Evolutionary conservation across 139 green algal genomes (phyloP).

Genomic region (Chlorella sp.): DNA sequence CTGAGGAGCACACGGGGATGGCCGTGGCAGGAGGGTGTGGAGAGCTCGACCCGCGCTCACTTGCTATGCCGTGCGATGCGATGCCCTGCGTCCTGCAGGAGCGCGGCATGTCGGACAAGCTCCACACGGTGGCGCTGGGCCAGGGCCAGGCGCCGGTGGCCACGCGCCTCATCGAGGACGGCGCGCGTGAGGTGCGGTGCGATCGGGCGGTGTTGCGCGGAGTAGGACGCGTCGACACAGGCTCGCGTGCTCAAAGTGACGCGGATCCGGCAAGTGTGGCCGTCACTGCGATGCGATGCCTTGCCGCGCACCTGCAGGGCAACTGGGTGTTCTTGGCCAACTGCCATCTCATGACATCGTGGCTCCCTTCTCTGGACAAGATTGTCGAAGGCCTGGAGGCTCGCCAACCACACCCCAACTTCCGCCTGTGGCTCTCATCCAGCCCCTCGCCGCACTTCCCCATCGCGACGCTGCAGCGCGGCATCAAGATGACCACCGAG

Average conservation of each 20-base stretch:
- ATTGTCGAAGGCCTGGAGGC: slow-evolving; percentile 68
- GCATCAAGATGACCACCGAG: slow-evolving; percentile 89
- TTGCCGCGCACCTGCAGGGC: too few species aligned
- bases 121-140: slow-evolving; percentile 70
- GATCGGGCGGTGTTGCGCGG: too few species aligned
- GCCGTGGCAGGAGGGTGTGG: not conserved
- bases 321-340: slow-evolving; percentile 89
- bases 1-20: slow-evolving; percentile 2
- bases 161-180: slow-evolving; percentile 72
- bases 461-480: slow-evolving; percentile 77
- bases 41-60: not conserved
- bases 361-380: slow-evolving; percentile 81
- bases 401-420: slow-evolving; percentile 24
- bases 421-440: slow-evolving; percentile 81
- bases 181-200: slow-evolving; percentile 38
- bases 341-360: slow-evolving; percentile 86
- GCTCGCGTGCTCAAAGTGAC: too few species aligned
- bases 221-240: too few species aligned
- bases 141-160: slow-evolving; percentile 72
- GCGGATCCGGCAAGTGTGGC: too few species aligned
- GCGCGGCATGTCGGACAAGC: slow-evolving; percentile 41
- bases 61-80: not conserved
- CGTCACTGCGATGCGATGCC: too few species aligned
- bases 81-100: not conserved
- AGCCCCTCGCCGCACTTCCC: slow-evolving; percentile 69